Evolutionary conservation across 352 stramenopile genomes (phyloP).

Genomic region (Phytophthora citrophthora): DNA sequence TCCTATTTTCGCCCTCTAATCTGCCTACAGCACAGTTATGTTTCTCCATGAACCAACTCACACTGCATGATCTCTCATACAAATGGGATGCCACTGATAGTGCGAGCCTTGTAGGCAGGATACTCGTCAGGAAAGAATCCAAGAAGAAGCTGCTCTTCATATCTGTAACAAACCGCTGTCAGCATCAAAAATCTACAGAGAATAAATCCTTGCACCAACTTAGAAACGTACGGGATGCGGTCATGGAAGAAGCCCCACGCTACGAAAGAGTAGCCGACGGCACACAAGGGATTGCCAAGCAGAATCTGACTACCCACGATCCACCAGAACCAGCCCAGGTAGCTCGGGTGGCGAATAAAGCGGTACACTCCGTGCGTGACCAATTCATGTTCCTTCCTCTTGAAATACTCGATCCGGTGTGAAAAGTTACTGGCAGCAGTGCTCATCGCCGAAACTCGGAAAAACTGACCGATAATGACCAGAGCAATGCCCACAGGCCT

Average conservation of each 20-base stretch:
- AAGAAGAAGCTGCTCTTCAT: slow-evolving; percentile 93
- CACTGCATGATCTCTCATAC: slow-evolving; percentile 45
- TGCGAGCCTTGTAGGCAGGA: slow-evolving; percentile 85
- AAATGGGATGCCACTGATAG: slow-evolving; percentile 94
- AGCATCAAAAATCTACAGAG: too few relatives aligned
- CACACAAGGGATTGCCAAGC: slow-evolving; percentile 91
- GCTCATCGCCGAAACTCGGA: slow-evolving; percentile 92
- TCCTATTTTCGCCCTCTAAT: slow-evolving; percentile 9
- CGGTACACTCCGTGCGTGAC: slow-evolving; percentile 94
- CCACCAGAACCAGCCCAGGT: slow-evolving; percentile 98
- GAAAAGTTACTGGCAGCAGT: slow-evolving; percentile 96
- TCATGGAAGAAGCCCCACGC: slow-evolving; percentile 95
- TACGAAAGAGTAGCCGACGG: slow-evolving; percentile 85
- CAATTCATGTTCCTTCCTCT: slow-evolving; percentile 93
- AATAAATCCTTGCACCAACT: too few relatives aligned
- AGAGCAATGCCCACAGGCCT: slow-evolving; percentile 67
- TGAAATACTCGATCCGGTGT: slow-evolving; percentile 94
- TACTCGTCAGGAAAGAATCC: slow-evolving; percentile 94
- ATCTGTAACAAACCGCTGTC: slow-evolving; percentile 40
- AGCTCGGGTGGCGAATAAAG: slow-evolving; percentile 95
- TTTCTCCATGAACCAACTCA: not conserved
- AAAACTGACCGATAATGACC: slow-evolving; percentile 86
- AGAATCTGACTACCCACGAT: slow-evolving; percentile 95
- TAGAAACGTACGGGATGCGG: slow-evolving; percentile 88
- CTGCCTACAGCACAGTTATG: not conserved